These are phyloP conservation scores for Stagonosporopsis cucurbitacearum DNA, from an alignment of 2,329 filamentous ascomycete species.

Conservation along the genomic window DNA sequence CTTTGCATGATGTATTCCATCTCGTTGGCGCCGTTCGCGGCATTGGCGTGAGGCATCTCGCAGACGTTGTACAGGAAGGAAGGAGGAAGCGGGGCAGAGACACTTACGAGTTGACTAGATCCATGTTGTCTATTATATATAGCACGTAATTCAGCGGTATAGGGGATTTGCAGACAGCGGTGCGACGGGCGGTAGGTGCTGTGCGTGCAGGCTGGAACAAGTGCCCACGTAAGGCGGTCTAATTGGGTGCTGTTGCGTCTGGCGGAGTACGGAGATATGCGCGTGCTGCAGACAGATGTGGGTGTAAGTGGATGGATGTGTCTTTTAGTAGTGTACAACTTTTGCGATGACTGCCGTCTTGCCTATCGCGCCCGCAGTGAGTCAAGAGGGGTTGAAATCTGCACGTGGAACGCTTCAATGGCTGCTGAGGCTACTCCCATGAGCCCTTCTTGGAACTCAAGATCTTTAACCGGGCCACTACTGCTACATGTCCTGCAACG, in stretches of 20 bases:
- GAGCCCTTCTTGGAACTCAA: not conserved
- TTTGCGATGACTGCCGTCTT: conserved; percentile 23
- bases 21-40: conserved; percentile 29
- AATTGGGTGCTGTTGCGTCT: conserved; percentile 30
- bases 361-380: conserved; percentile 27
- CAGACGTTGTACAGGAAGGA: conserved; percentile 7
- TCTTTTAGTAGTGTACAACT: conserved; percentile 42
- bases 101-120: conserved; percentile 52
- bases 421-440: conserved; percentile 19
- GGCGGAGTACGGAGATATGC: conserved; percentile 24
- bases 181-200: conserved; percentile 24
- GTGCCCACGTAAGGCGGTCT: conserved; percentile 35
- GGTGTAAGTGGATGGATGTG: conserved; percentile 34
- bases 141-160: conserved; percentile 33
- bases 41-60: conserved; percentile 32
- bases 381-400: conserved; percentile 37
- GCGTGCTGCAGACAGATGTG: conserved; percentile 26
- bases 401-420: conserved; percentile 32
- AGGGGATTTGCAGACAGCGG: conserved; percentile 24
- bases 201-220: conserved; percentile 25
- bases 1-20: conserved; percentile 28
- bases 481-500: not conserved
- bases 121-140: conserved; percentile 45
- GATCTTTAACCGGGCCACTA: not conserved
- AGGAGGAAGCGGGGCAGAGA: conserved; percentile 14